Evolutionary conservation across 495 filamentous ascomycete genomes (phyloP), one percentile per base, ranked within the genome.

Genomic region (Penicillium alfredii): DNA sequence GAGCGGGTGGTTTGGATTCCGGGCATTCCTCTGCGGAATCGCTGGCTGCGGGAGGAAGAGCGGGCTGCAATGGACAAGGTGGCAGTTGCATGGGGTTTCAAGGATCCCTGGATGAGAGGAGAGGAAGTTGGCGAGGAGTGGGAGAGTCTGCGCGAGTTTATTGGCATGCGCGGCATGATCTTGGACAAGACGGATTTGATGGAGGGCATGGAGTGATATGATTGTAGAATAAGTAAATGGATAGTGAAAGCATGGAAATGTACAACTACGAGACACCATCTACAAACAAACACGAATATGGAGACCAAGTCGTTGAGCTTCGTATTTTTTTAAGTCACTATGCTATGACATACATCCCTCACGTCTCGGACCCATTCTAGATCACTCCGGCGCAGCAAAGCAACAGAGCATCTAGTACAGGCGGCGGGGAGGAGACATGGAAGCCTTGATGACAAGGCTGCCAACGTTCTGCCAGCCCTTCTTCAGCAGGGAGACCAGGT

Each of bases 381-480:
- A 53, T 36, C 40, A 35, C 45, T 33, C 50, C 53, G 49, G 54
- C 58, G 51, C 49, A 48, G 43, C 49, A 29, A 51, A 60, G 60
- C 51, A 47, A 52, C 43, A 48, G 39, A 61, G 51, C 46, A 60
- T 67, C 69, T 94, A 96, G 78, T 96, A 98, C 45, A 96, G 64
- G 56, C 92, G 86, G 77, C 88, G 89, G 39, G 92, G 93, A 42
- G 90, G 90, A 62, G 84, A 90, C 93, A 98, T 97, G 68, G 86
- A 84, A 68, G 93, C 92, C 83, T 98, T 98, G 77, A 98, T 88
- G 53, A 92, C 95, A 76, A 98, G 78, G 73, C 82, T 88, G 53
- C 92, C 92, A 63, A 98, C 93, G 75, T 98, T 98, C 80, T 98
- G 92, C 92, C 92, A 98, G 58, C 93, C 92, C 80, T 98, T 98